Percentiles rank a stretch among this genome's conserved stretches.
Conservation (phyloP, 192 early-diverging fungal genomes). For the Obelidium mucronatum region DNA sequence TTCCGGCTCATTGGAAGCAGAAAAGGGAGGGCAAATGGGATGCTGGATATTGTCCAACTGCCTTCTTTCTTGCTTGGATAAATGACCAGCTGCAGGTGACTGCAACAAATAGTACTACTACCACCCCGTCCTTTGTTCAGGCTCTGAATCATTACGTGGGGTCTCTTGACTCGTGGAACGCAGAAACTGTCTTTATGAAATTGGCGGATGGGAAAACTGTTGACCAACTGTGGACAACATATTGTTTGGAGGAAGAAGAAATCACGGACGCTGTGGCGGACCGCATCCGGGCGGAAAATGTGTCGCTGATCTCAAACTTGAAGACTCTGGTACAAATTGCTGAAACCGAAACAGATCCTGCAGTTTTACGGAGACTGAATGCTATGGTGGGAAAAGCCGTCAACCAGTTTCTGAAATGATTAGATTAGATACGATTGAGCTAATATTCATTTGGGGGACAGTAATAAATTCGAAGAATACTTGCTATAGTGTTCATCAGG, state of each 20-base stretch:
- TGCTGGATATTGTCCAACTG: slow-evolving; percentile 50
- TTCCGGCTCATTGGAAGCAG: slow-evolving; percentile 46
- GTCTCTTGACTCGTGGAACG: slow-evolving; percentile 7
- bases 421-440: no score
- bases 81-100: slow-evolving; percentile 2
- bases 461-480: no score
- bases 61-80: slow-evolving; percentile 54
- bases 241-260: slow-evolving; percentile 10
- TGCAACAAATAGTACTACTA: not conserved
- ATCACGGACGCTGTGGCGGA: not conserved
- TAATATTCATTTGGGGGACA: no score
- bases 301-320: not conserved
- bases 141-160: slow-evolving; percentile 2
- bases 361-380: not conserved
- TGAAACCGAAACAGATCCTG: not conserved
- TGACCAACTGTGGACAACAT: slow-evolving; percentile 23
- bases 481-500: no score
- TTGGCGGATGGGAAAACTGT: slow-evolving; percentile 11
- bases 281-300: not conserved
- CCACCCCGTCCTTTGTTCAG: slow-evolving; percentile 4
- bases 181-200: not conserved
- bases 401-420: not conserved
- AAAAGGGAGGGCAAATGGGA: slow-evolving; percentile 39
- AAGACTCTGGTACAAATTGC: not conserved
- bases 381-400: not conserved